These are phyloP conservation scores for Diaporthe helianthi DNA, from an alignment of 2,329 filamentous ascomycete species.

Conservation along the genomic window DNA sequence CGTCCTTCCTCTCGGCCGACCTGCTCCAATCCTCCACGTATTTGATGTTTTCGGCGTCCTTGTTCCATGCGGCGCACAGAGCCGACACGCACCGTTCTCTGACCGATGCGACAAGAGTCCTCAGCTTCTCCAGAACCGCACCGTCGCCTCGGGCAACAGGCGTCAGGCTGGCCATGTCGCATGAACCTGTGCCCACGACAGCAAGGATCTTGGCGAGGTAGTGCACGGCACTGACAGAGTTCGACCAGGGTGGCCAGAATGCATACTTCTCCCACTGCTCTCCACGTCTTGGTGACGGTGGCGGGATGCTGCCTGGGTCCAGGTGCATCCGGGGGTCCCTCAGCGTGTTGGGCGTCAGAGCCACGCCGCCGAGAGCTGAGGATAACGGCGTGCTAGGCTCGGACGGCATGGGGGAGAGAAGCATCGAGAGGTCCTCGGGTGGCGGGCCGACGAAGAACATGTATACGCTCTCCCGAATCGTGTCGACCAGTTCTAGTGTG, in stretches of 20 bases:
- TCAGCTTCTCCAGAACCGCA: conserved; percentile 74
- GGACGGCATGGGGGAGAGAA: conserved; percentile 80
- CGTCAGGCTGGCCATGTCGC: conserved; percentile 80
- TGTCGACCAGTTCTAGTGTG: conserved; percentile 79
- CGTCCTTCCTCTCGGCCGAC: conserved; percentile 79
- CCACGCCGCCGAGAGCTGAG: conserved; percentile 46
- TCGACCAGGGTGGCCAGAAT: conserved; percentile 94
- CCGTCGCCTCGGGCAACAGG: conserved; percentile 64
- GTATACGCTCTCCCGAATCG: conserved; percentile 80
- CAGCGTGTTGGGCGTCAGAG: conserved; percentile 61
- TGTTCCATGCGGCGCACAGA: conserved; percentile 89
- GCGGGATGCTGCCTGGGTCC: conserved; percentile 78
- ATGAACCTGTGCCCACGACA: conserved; percentile 84
- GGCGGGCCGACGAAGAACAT: conserved; percentile 88
- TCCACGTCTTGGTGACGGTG: conserved; percentile 77
- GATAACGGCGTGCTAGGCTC: conserved; percentile 73
- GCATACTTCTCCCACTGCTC: conserved; percentile 93
- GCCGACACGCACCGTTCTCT: conserved; percentile 87
- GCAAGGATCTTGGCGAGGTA: conserved; percentile 84
- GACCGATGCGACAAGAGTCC: conserved; percentile 75
- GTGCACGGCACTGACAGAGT: conserved; percentile 89
- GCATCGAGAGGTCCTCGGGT: conserved; percentile 85
- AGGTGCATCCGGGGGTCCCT: conserved; percentile 81
- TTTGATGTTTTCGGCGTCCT: conserved; percentile 91
- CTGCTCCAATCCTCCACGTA: conserved; percentile 93